A percentile compares a stretch with the other conserved stretches of the same genome.
phyloP scores from a whole-genome alignment of 2,329 filamentous ascomycete genomes.

The Diaporthe vaccinii region DNA sequence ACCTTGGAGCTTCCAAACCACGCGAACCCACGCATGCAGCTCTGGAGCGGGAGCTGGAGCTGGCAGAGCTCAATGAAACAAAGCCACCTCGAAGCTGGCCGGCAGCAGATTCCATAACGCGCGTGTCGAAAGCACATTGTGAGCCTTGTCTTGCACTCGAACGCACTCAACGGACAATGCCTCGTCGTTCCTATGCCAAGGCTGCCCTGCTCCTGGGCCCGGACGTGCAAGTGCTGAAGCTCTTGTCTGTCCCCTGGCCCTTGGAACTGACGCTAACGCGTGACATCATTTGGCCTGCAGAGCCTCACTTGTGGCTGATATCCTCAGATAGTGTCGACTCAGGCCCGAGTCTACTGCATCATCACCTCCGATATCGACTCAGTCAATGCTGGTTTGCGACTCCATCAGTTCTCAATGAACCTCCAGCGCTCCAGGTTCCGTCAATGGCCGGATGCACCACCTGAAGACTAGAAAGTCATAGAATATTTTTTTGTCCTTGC shows the following conservation, averaged over 20 bases:
- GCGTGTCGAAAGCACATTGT: background rate
- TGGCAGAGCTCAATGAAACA: conserved; percentile 1
- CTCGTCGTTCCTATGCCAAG: background rate
- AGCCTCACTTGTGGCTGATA: conserved; percentile 36
- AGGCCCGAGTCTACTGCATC: conserved; percentile 19
- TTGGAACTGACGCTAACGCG: conserved; percentile 28
- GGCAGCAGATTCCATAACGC: background rate
- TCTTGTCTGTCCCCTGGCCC: background rate
- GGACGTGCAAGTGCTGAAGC: conserved; percentile 1
- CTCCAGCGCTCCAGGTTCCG: background rate
- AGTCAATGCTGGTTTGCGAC: background rate
- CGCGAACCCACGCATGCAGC: background rate
- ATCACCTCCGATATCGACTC: conserved; percentile 27
- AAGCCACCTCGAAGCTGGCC: background rate
- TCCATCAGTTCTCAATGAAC: background rate
- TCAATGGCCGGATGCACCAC: background rate
- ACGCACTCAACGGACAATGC: background rate
- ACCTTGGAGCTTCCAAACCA: conserved; percentile 11
- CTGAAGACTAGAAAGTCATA: background rate
- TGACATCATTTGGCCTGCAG: conserved; percentile 38
- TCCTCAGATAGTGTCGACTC: conserved; percentile 32
- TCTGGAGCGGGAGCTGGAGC: background rate
- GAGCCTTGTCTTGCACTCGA: too few relatives aligned
- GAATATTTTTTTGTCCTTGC: background rate
- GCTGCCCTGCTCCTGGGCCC: background rate